Conservation (phyloP, 495 filamentous ascomycete species). For the Penicillium macrosclerotiorum region DNA sequence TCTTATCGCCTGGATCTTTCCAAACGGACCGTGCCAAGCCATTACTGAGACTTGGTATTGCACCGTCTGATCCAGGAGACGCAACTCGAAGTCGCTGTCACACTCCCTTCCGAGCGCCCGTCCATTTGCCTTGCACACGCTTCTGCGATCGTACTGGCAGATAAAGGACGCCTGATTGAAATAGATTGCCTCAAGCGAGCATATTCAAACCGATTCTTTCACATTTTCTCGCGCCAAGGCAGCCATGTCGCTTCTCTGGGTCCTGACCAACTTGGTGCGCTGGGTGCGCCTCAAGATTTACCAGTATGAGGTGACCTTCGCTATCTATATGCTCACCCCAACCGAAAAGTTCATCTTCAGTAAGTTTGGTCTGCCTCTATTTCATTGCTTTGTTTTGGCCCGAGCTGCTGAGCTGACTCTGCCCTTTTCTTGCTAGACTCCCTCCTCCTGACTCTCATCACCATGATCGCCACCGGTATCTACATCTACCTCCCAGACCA, state of each 20-base stretch:
- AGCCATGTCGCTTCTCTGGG: conserved; percentile 36
- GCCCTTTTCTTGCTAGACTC: conserved; percentile 60
- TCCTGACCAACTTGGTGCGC: conserved; percentile 48
- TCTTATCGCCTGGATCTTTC: too few relatives aligned
- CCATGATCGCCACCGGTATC: conserved; percentile 78
- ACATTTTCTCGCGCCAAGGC: neutral
- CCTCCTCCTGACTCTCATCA: conserved; percentile 80
- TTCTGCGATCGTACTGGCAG: too few relatives aligned
- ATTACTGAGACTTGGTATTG: too few relatives aligned
- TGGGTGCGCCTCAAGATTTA: conserved; percentile 79
- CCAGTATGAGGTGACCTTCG: conserved; percentile 83
- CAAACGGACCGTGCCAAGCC: too few relatives aligned
- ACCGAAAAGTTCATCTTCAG: conserved; percentile 86
- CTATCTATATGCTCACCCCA: conserved; percentile 82
- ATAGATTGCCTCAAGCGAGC: too few relatives aligned
- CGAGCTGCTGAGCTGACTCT: neutral
- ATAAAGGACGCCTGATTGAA: too few relatives aligned
- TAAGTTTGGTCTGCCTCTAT: conserved; percentile 37
- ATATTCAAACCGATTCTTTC: too few relatives aligned
- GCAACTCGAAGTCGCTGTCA: too few relatives aligned
- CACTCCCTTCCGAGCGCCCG: too few relatives aligned
- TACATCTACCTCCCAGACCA: conserved; percentile 93
- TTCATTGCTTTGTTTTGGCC: neutral
- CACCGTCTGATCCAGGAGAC: too few relatives aligned
- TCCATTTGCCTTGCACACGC: too few relatives aligned